Evolutionary conservation across 2,329 filamentous ascomycete genomes (phyloP).

Genomic region (Colletotrichum nymphaeae): DNA sequence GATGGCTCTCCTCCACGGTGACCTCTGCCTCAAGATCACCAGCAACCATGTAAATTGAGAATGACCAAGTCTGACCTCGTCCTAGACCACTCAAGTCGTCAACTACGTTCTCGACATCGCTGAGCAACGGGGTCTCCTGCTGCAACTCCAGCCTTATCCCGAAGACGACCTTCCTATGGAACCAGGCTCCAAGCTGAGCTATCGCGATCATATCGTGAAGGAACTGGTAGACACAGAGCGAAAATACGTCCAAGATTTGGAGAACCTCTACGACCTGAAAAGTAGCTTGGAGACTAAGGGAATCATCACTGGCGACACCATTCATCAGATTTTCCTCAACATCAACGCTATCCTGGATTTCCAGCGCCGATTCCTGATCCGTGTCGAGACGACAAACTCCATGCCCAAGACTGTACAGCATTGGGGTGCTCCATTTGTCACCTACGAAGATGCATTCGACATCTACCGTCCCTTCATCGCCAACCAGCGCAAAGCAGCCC

Average conservation of each 20-base stretch:
- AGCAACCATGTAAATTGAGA: slow-evolving; percentile 1
- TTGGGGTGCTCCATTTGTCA: slow-evolving; percentile 93
- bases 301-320: slow-evolving; percentile 86
- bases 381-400: slow-evolving; percentile 94
- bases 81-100: slow-evolving; percentile 84
- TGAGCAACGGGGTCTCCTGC: slow-evolving; percentile 80
- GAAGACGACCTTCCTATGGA: slow-evolving; percentile 63
- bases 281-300: slow-evolving; percentile 89
- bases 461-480: slow-evolving; percentile 98
- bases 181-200: slow-evolving; percentile 76
- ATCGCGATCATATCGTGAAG: slow-evolving; percentile 87
- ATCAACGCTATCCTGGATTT: slow-evolving; percentile 95
- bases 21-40: neutral
- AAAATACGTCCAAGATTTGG: slow-evolving; percentile 97
- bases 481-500: slow-evolving; percentile 91
- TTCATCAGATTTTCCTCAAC: slow-evolving; percentile 97
- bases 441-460: slow-evolving; percentile 87
- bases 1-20: neutral
- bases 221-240: slow-evolving; percentile 95
- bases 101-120: slow-evolving; percentile 92
- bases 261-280: slow-evolving; percentile 93
- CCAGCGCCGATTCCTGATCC: slow-evolving; percentile 92
- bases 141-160: slow-evolving; percentile 67
- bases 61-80: slow-evolving; percentile 8
- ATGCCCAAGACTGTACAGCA: slow-evolving; percentile 81